Evolutionary conservation across 2,329 filamentous ascomycete genomes (phyloP).

Genomic region (Talaromyces marneffei): DNA sequence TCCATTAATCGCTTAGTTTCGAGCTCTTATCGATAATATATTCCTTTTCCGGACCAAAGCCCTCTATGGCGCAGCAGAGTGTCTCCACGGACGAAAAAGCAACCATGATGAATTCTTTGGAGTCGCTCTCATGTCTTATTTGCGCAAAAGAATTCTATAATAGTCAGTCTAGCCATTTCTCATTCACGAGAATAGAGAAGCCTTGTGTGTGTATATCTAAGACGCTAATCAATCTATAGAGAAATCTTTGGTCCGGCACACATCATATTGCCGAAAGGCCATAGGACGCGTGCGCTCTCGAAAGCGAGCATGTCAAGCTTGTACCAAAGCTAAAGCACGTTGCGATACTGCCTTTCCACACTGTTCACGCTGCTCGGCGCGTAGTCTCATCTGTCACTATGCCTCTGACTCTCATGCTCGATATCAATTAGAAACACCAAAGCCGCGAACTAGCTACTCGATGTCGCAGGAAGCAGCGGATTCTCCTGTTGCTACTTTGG

Average conservation of each 20-base stretch:
- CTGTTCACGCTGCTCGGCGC: slow-evolving; percentile 1
- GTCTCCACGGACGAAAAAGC: background rate
- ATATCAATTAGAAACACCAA: background rate
- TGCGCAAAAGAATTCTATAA: slow-evolving; percentile 4
- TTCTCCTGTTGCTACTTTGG: background rate
- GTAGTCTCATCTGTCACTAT: slow-evolving; percentile 1
- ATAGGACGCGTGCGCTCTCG: slow-evolving; percentile 7
- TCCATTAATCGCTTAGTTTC: background rate
- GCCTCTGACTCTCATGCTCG: background rate
- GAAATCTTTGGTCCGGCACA: background rate
- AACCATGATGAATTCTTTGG: background rate
- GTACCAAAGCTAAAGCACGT: slow-evolving; percentile 11
- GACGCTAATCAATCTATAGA: background rate
- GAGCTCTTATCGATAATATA: background rate
- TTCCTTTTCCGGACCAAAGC: background rate
- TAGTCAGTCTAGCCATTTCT: background rate
- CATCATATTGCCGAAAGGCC: slow-evolving; percentile 5
- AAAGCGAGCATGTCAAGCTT: slow-evolving; percentile 9
- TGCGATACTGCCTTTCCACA: slow-evolving; percentile 5
- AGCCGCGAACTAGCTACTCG: background rate
- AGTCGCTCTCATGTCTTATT: background rate
- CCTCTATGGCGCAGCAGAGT: background rate
- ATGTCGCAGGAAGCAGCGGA: background rate
- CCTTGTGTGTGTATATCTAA: no score
- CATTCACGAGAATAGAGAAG: no score